These are phyloP conservation scores for Sarocladium brachiariae DNA, from an alignment of 2,329 filamentous ascomycete species.

Conservation along the genomic window DNA sequence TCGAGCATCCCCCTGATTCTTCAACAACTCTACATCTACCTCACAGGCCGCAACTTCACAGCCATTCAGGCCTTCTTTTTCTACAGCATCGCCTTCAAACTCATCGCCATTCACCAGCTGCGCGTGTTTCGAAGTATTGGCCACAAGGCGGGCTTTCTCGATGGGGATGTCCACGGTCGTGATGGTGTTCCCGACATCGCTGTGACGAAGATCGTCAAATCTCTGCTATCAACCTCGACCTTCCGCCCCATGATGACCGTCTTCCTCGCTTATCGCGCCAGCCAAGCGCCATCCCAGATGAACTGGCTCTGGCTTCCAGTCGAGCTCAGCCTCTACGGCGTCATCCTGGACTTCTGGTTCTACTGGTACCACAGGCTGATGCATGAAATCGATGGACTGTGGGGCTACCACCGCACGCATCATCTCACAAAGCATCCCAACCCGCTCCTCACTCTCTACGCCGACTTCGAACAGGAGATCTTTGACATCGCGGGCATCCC, in stretches of 20 bases:
- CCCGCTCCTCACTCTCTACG: slow-evolving; percentile 32
- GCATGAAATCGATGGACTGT: slow-evolving; percentile 31
- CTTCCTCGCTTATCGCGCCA: slow-evolving; percentile 10
- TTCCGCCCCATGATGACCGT: slow-evolving; percentile 23
- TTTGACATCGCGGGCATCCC: slow-evolving; percentile 35
- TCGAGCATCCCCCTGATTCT: slow-evolving; percentile 28
- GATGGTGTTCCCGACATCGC: slow-evolving; percentile 35
- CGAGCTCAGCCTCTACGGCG: slow-evolving; percentile 32
- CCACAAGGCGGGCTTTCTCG: slow-evolving; percentile 32
- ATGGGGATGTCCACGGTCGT: slow-evolving; percentile 35
- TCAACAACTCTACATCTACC: slow-evolving; percentile 28
- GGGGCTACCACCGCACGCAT: slow-evolving; percentile 34
- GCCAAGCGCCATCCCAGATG: slow-evolving; percentile 18
- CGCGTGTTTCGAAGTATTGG: slow-evolving; percentile 30
- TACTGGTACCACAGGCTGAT: slow-evolving; percentile 36
- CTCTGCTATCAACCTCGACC: slow-evolving; percentile 26
- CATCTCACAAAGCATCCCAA: slow-evolving; percentile 38
- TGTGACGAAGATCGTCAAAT: slow-evolving; percentile 25
- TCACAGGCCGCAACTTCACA: slow-evolving; percentile 23
- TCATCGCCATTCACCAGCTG: slow-evolving; percentile 32
- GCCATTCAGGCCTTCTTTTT: slow-evolving; percentile 25
- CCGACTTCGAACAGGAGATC: slow-evolving; percentile 34
- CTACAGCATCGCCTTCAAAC: slow-evolving; percentile 32
- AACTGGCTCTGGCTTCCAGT: slow-evolving; percentile 29
- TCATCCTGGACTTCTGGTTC: slow-evolving; percentile 38